Evolutionary conservation across 257 asterid genomes (phyloP).

Genomic region (Penstemon eatonii): DNA sequence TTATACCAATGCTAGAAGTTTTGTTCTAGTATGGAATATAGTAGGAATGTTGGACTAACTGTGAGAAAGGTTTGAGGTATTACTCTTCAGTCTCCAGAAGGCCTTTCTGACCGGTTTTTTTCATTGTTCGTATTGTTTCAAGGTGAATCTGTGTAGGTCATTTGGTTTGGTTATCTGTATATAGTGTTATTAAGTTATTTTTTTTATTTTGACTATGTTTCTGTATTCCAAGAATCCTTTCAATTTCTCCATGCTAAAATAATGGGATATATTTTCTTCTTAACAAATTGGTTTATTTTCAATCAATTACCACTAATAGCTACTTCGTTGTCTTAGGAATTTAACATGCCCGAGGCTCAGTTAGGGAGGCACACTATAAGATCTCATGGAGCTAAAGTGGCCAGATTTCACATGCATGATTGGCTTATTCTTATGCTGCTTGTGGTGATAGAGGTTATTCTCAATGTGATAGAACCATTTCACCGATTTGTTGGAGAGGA

Average conservation of each 20-base stretch:
- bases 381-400: slow-evolving; percentile 79
- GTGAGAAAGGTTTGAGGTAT: not conserved
- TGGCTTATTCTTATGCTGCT: slow-evolving; percentile 89
- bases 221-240: not conserved
- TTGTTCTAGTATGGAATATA: not conserved
- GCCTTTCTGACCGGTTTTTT: not conserved
- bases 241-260: not conserved
- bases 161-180: not conserved
- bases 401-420: slow-evolving; percentile 85
- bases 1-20: not conserved
- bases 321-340: slow-evolving; percentile 30
- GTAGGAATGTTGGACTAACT: not conserved
- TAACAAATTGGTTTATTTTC: not conserved
- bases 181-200: not conserved
- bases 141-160: not conserved
- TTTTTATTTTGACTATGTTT: not conserved
- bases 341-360: slow-evolving; percentile 83
- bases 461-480: slow-evolving; percentile 88
- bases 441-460: slow-evolving; percentile 62
- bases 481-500: slow-evolving; percentile 91
- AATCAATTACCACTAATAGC: not conserved
- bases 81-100: not conserved
- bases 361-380: slow-evolving; percentile 87
- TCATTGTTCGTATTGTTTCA: not conserved
- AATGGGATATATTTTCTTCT: slow-evolving; percentile 1